Evolutionary conservation across 805 yeast species (phyloP).

Genomic region (Saccharomyces eubayanus): DNA sequence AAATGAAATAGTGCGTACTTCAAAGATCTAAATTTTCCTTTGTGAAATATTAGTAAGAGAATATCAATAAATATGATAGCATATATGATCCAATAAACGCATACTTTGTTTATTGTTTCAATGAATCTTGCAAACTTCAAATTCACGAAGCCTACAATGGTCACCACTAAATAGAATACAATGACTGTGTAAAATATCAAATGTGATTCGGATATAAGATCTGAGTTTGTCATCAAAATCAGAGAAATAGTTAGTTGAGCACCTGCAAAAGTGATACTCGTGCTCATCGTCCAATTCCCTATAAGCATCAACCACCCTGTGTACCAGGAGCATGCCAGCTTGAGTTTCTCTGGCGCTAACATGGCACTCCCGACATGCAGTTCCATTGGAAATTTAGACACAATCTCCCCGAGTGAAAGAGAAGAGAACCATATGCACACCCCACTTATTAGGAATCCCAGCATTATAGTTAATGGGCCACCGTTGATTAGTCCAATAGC

Average conservation of each 20-base stretch:
- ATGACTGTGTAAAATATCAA: slow-evolving; percentile 43
- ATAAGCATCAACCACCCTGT: slow-evolving; percentile 69
- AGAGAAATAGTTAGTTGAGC: slow-evolving; percentile 64
- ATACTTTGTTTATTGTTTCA: slow-evolving; percentile 55
- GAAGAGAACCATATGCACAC: slow-evolving; percentile 57
- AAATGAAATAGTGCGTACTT: slow-evolving; percentile 54
- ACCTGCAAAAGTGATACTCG: slow-evolving; percentile 67
- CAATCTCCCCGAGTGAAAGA: slow-evolving; percentile 66
- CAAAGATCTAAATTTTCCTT: slow-evolving; percentile 48
- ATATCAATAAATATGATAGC: slow-evolving; percentile 64
- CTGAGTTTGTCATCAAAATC: slow-evolving; percentile 51
- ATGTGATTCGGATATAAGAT: slow-evolving; percentile 45
- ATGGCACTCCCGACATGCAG: slow-evolving; percentile 73
- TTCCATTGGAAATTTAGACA: slow-evolving; percentile 69
- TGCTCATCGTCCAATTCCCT: slow-evolving; percentile 73
- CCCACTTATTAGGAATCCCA: slow-evolving; percentile 66
- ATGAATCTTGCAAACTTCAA: slow-evolving; percentile 49
- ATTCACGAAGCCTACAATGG: slow-evolving; percentile 55
- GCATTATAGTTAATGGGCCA: slow-evolving; percentile 64
- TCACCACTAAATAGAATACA: slow-evolving; percentile 48
- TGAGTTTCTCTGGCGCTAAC: slow-evolving; percentile 48
- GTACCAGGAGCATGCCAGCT: slow-evolving; percentile 60
- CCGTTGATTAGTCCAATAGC: slow-evolving; percentile 68
- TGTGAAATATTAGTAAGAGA: slow-evolving; percentile 47
- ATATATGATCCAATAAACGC: slow-evolving; percentile 69